Evolutionary conservation across 2,329 filamentous ascomycete genomes (phyloP), one percentile per base, ranked within the genome.

Genomic region (Fusarium nelsonii): DNA sequence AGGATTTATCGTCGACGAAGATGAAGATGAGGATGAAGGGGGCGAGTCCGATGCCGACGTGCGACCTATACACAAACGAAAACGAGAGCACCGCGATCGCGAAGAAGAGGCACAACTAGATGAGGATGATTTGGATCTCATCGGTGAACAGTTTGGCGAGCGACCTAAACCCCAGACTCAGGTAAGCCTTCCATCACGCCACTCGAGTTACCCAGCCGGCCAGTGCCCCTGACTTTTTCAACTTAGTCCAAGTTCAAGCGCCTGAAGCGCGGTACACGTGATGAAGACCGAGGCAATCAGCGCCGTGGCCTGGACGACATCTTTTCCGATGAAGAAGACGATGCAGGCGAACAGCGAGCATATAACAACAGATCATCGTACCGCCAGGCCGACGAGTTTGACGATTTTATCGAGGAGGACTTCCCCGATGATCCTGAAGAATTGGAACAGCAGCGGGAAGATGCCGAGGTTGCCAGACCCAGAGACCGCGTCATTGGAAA

Each of bases 381-480:
- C 65, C 86, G 91, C 36, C 84, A 87, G 65, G 87, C 88, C 46
- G 92, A 97, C 78, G 93, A 97, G 75, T 93, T 97, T 78, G 93
- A 93, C 64, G 94, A 95, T 78, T 99, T 99, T 80, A 99, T 99
- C 76, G 95, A 98, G 78, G 94, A 97, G 74, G 96, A 98, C 74
- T 94, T 93, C 65, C 92, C 94, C 50, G 92, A 93, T 50, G 93
- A 97, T 70, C 93, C 97, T 68, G 90, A 92, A 64, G 92, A 93
- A 73, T 85, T 88, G 18, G 88, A 91, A 58, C 89, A 88, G 61
- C 88, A 93, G 72, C 88, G 90, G 68, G 94, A 97, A 78, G 94
- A 98, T 76, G 86, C 92, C 73, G 94, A 97, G 77, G 93, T 98
- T 64, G 93, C 93, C 57, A 88, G 93, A 39, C 93, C 94, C 1